Conservation (phyloP, 768 basidiomycete species). For the Mycena venus region DNA sequence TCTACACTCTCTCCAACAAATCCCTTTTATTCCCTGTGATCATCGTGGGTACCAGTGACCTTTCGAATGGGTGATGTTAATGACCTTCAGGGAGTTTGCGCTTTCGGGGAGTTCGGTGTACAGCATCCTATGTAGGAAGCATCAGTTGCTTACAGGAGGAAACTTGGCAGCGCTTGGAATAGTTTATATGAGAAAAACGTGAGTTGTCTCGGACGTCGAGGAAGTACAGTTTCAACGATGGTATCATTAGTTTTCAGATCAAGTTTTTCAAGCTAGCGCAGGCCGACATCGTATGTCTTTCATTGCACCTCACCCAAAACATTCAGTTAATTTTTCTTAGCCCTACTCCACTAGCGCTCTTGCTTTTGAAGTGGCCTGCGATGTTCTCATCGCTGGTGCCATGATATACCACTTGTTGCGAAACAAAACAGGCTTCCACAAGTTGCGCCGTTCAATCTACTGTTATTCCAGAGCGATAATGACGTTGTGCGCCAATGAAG, state of each 20-base stretch:
- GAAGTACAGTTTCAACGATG: not conserved
- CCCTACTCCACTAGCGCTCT: not conserved
- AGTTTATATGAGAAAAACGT: not conserved
- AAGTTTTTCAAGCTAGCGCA: not conserved
- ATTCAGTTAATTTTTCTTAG: not conserved
- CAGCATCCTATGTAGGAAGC: too few species aligned
- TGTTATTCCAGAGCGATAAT: not conserved
- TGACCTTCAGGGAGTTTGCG: not conserved
- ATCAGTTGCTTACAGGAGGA: not conserved
- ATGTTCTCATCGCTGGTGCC: not conserved
- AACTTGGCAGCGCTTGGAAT: not conserved
- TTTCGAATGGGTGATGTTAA: not conserved
- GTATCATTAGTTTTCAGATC: conserved; percentile 13
- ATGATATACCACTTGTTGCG: conserved; percentile 4
- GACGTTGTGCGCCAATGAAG: not conserved
- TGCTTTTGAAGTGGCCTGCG: not conserved
- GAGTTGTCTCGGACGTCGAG: not conserved
- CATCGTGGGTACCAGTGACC: not conserved
- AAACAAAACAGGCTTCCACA: not conserved
- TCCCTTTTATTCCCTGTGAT: not conserved
- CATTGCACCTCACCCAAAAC: not conserved
- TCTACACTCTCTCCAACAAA: conserved; percentile 4
- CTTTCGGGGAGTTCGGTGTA: not conserved
- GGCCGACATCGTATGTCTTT: not conserved
- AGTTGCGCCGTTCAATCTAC: not conserved